These are phyloP conservation scores for Serendipita sp. DNA, from an alignment of 768 basidiomycete genomes.

Conservation along the genomic window DNA sequence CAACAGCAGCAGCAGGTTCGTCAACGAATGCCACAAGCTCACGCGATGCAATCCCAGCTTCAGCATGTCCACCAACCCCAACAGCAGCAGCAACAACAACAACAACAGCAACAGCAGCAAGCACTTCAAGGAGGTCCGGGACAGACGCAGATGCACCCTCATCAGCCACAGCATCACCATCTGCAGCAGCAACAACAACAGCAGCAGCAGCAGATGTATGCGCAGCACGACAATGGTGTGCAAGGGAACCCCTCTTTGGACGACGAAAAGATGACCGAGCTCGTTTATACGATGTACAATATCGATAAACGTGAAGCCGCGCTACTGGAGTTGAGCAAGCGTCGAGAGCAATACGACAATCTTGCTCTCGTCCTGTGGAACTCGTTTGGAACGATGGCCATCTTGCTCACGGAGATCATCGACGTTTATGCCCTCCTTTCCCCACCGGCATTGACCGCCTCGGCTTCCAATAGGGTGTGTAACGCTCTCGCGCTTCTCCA, in stretches of 20 bases:
- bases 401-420: slow-evolving; percentile 91
- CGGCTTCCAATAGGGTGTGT: slow-evolving; percentile 96
- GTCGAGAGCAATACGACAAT: slow-evolving; percentile 97
- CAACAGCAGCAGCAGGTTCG: slow-evolving; percentile 1
- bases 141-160: background rate
- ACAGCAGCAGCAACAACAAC: background rate
- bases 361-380: slow-evolving; percentile 96
- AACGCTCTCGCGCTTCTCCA: slow-evolving; percentile 95
- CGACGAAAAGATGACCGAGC: slow-evolving; percentile 12
- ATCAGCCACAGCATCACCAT: background rate
- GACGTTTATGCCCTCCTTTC: slow-evolving; percentile 93
- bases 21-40: background rate
- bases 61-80: background rate
- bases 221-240: background rate
- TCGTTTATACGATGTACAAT: slow-evolving; percentile 19
- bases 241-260: background rate
- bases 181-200: background rate
- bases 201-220: slow-evolving; percentile 4
- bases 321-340: slow-evolving; percentile 91
- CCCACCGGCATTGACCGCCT: slow-evolving; percentile 90
- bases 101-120: background rate
- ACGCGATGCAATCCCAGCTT: background rate
- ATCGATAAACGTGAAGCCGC: slow-evolving; percentile 65
- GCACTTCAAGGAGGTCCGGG: background rate
- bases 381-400: slow-evolving; percentile 93